Base-by-base conservation (phyloP, 345 rosid species). In the Hibiscus tridactylites region DNA sequence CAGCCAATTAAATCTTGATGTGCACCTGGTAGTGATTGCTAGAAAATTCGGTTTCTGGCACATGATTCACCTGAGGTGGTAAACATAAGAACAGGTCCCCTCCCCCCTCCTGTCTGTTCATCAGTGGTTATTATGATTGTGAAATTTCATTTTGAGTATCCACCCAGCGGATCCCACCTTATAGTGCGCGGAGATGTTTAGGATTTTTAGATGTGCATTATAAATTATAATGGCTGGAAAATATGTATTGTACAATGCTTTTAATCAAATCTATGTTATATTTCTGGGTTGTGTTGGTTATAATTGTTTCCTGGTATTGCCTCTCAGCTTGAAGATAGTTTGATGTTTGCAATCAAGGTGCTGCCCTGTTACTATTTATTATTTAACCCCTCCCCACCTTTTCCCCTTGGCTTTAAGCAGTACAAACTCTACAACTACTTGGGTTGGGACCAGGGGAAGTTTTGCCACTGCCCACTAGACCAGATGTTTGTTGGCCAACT, bases 41-140 rank as follows among this genome's bases (percentile, higher is more conserved):
- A 39, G 78, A 73, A 80, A 79, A 52, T 68, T 61, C 13, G 47
- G 67, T 78, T 75, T 69, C 65, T 21, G 80, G 82, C 83, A 65
- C 74, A 80, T 83, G 92, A 80, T 87, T 85, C 75, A 71, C 88
- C 92, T 71, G 96, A 84, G 96, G 98, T 88, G 96, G 84, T 81
- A 75, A 63, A 82, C 81, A 75, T 62, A 61, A 74, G 73, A 76
- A 49, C 70, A 70, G 76, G 77, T 68, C 71, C 72, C 76, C 50
- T 81, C 62, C 69, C 50, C 81, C 62, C 66, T 73, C 68, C 52
- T 75, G 77, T 64, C 73, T 76, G 75, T 69, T 79, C 71, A 59
- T 79, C 68, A 39, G 61, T 24, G 74, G 42, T 54, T 54, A 54
- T 42, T 58, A 57, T 44, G 65, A 39, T 57, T 39, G 54, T 24